phyloP scores from a whole-genome alignment of 2,329 filamentous ascomycete genomes.

The Aureobasidium sp. region DNA sequence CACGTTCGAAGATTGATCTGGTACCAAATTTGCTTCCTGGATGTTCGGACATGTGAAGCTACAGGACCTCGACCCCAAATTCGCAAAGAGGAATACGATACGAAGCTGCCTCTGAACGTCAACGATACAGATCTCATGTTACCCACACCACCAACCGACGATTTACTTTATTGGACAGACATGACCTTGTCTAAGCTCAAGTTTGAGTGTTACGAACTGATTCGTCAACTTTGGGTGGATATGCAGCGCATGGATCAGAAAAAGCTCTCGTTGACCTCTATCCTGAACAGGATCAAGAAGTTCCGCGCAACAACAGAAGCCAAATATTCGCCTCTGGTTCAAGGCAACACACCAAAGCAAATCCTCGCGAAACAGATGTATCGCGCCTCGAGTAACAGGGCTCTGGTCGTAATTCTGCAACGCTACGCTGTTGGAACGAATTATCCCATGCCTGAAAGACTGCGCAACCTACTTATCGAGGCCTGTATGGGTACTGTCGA shows the following conservation, averaged over 20 bases:
- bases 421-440: constrained; percentile 52
- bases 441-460: constrained; percentile 51
- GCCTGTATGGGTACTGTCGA: constrained; percentile 51
- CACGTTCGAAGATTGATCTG: constrained; percentile 66
- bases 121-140: constrained; percentile 56
- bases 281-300: constrained; percentile 61
- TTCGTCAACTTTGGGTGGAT: constrained; percentile 63
- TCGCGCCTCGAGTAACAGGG: constrained; percentile 54
- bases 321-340: constrained; percentile 58
- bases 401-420: constrained; percentile 62
- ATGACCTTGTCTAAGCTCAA: constrained; percentile 61
- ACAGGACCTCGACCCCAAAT: constrained; percentile 66
- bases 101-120: constrained; percentile 63
- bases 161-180: constrained; percentile 56
- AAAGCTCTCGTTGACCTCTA: constrained; percentile 54
- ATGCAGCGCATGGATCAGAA: constrained; percentile 56
- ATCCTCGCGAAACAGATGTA: constrained; percentile 58
- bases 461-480: constrained; percentile 58
- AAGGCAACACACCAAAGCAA: constrained; percentile 54
- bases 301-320: constrained; percentile 59
- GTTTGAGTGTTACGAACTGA: constrained; percentile 67
- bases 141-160: constrained; percentile 35
- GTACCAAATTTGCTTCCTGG: constrained; percentile 72
- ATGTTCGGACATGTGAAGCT: constrained; percentile 66
- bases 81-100: constrained; percentile 67